Percentiles rank a stretch among this genome's conserved stretches.
Conservation (phyloP, 768 basidiomycete genomes). For the Dictyophora rubrovolvata region DNA sequence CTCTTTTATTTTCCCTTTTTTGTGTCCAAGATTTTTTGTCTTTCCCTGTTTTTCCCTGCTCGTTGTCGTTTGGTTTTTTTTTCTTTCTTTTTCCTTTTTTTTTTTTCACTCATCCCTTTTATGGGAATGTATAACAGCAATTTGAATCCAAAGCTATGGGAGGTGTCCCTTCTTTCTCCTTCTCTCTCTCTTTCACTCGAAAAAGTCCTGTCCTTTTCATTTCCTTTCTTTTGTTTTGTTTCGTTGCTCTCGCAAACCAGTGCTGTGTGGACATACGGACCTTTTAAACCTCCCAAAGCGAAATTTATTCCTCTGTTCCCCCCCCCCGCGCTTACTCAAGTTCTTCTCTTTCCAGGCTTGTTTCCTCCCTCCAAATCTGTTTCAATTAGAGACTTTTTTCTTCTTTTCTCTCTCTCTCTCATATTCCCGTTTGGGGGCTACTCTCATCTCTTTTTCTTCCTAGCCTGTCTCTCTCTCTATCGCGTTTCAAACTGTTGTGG, state of each 20-base stretch:
- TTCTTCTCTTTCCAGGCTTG: neutral
- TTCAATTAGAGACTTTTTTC: slow-evolving; percentile 3
- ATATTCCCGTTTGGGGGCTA: too few species aligned
- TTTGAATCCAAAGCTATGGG: neutral
- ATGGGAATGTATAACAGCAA: neutral
- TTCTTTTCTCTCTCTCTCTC: slow-evolving; percentile 7
- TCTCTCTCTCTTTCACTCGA: neutral
- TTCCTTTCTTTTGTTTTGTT: neutral
- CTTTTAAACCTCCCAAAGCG: neutral
- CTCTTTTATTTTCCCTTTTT: neutral
- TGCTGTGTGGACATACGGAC: slow-evolving; percentile 7
- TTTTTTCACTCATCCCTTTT: neutral
- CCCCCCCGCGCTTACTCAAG: neutral
- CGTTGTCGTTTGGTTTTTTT: neutral
- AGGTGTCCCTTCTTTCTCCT: neutral
- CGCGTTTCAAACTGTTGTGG: slow-evolving; percentile 9
- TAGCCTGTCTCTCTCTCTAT: slow-evolving; percentile 8
- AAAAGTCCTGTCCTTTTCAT: neutral
- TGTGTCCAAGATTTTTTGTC: neutral
- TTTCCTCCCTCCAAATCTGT: slow-evolving; percentile 7
- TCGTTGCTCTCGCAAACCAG: neutral
- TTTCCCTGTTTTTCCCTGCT: neutral
- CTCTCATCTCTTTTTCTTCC: neutral
- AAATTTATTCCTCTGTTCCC: neutral
- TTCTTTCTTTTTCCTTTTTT: neutral